Base-by-base conservation (phyloP, 2,329 filamentous ascomycete genomes). In the Cladosporium cucumerinum region DNA sequence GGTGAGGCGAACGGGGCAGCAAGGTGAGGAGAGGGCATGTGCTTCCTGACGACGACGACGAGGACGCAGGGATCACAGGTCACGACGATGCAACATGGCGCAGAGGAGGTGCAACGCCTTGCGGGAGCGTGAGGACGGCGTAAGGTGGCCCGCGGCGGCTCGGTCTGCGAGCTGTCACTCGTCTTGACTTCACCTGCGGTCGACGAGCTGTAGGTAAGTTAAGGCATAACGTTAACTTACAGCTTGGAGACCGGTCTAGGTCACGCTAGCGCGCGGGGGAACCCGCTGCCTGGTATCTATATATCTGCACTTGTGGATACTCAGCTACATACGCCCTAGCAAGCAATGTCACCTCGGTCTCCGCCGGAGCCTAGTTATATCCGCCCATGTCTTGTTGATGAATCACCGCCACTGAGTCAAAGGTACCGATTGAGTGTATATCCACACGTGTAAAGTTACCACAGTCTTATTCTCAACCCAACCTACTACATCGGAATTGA, bases 261-360 rank as follows among this genome's bases (percentile, higher is more conserved):
- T 18, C 30, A 28, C 10, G 49, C 23, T 28, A 18, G 23, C 7
- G 23, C 49, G 49, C 49, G 49, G 49, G 48, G 49, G 14, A n/a
- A 28, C 14, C 49, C 49, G 49, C 23, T 11, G 5, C 48, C 48
- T 26, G 11, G 2, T 49, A 18, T 26, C 21, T 26, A 21, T 3
- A 49, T 16, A 16, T 23, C 46, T 48, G 46, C 8, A 25, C 46
- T 11, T 32, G 36, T 39, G 16, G 16, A n/a, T 39, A n/a, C 14
- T 4, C 14, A 39, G 14, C 36, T 14, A 14, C 6, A n/a, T 8
- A 32, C 55, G 55, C 55, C 55, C 34, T 58, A 48, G 18, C 57
- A 60, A 46, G 18, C 57, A 60, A 51, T 60, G 57, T 51, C 57
- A 60, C 57, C 39, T 60, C 57, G 57, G 26, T 60, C 57, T 60